A percentile compares a stretch with the other conserved stretches of the same genome.
Evolutionary conservation across 306 rosid species (phyloP).

Genomic region (Rubus idaeus): DNA sequence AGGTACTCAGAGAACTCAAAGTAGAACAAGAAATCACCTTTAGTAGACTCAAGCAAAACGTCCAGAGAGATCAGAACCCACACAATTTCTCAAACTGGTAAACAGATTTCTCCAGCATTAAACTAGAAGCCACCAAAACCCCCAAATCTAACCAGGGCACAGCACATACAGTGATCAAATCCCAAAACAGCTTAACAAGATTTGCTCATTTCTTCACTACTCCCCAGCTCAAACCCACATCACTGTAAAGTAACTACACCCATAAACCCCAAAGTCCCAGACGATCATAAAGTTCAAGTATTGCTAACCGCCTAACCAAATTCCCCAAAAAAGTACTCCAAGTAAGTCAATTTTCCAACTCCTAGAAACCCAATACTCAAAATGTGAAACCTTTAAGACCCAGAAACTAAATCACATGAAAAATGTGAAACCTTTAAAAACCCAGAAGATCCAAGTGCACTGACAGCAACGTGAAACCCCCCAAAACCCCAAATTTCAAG

Average conservation of each 20-base stretch:
- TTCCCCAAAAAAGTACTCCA: neutral
- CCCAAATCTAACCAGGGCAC: neutral
- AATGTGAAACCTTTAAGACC: conserved; percentile 22
- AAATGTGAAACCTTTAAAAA: conserved; percentile 1
- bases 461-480: neutral
- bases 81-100: neutral
- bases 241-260: conserved; percentile 8
- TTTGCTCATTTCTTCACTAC: conserved; percentile 20
- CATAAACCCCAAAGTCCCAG: neutral
- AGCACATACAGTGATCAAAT: conserved; percentile 25
- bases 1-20: neutral
- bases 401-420: conserved; percentile 12
- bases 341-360: neutral
- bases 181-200: conserved; percentile 18
- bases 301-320: conserved; percentile 13
- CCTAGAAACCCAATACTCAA: neutral
- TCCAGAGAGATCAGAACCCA: conserved; percentile 16
- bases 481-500: neutral
- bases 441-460: conserved; percentile 20
- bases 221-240: conserved; percentile 21
- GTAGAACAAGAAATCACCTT: conserved; percentile 19
- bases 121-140: conserved; percentile 2
- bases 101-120: conserved; percentile 4
- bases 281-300: conserved; percentile 24
- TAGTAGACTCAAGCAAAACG: neutral